phyloP scores from a whole-genome alignment of 345 rosid genomes.

The Iberis pinnata region DNA sequence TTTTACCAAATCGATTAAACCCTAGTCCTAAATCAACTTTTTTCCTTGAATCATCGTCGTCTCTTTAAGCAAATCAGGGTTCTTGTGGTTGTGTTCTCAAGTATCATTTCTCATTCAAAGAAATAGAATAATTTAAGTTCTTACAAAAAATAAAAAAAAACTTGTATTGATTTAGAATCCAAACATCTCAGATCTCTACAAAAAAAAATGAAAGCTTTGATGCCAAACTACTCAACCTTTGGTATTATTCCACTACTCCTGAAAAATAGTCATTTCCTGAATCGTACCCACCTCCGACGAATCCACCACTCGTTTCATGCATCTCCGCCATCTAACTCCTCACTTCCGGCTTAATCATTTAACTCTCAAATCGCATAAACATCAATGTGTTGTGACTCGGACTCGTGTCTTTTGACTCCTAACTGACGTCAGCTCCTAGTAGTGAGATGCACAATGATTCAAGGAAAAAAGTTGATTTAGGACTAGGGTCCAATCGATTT shows the following conservation, averaged over 20 bases:
- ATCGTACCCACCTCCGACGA: constrained; percentile 25
- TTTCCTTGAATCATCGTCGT: no score
- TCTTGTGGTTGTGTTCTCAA: no score
- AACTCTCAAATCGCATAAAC: constrained; percentile 25
- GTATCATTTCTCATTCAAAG: no score
- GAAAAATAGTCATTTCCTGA: constrained; percentile 31
- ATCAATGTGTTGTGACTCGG: constrained; percentile 14
- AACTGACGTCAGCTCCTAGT: constrained; percentile 45
- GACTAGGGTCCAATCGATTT: no score
- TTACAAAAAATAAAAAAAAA: no score
- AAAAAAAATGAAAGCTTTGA: constrained; percentile 16
- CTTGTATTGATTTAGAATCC: no score
- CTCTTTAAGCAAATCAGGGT: no score
- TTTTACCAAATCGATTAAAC: no score
- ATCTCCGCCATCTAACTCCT: constrained; percentile 60
- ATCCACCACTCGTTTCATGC: constrained; percentile 31
- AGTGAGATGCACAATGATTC: constrained; percentile 60
- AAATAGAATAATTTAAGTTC: no score
- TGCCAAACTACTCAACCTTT: constrained; percentile 19
- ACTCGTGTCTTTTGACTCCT: constrained; percentile 31
- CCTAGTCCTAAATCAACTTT: no score
- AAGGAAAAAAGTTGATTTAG: no score
- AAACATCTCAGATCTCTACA: no score
- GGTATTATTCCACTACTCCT: constrained; percentile 30
- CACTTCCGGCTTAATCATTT: constrained; percentile 77